Evolutionary conservation across 306 rosid genomes (phyloP), one percentile per base, ranked within the genome.

Genomic region (Carpinus fangiana): DNA sequence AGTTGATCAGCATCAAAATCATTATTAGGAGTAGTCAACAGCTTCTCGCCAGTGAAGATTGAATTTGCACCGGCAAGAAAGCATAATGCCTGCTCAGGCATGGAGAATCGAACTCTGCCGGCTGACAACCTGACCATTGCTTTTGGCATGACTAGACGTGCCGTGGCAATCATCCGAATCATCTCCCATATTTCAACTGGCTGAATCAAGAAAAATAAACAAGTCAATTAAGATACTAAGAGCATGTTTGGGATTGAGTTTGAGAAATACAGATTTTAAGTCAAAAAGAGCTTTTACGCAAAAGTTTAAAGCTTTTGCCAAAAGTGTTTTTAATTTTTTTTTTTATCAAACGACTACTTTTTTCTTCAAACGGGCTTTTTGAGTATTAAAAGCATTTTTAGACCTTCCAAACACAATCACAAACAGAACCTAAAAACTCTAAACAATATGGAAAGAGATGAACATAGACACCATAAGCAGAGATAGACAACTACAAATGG

Each of bases 101-200:
- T 84, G 47, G 98, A 91, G 90, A 92, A 95, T 79, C 90, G 86
- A 23, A 95, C 98, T 85, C 98, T 86, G 34, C 98, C 98, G 0
- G 98, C 98, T 2, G 98, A 95, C 74, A 95, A 78, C 80, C 98
- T 91, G 34, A 95, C 98, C 98, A 95, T 95, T 67, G 98, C 96
- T 84, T 87, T 87, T 3, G 98, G 98, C 98, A 95, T 95, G 38
- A 88, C 77, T 70, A 95, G 91, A 12, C 98, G 97, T 0, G 98
- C 97, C 0, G 98, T 91, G 2, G 87, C 95, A 72, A 95, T 95
- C 98, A 95, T 95, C 47, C 98, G 92, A 67, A 95, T 84, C 98
- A 95, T 95, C 90, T 92, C 98, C 98, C 98, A 92, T 81, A 95
- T 91, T 79, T 95, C 98, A 88, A 95, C 96, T 11, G 98, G 98